Percentiles rank a stretch among this genome's conserved stretches.
Evolutionary conservation across 345 rosid genomes (phyloP).

Genomic region (Heritiera littoralis): DNA sequence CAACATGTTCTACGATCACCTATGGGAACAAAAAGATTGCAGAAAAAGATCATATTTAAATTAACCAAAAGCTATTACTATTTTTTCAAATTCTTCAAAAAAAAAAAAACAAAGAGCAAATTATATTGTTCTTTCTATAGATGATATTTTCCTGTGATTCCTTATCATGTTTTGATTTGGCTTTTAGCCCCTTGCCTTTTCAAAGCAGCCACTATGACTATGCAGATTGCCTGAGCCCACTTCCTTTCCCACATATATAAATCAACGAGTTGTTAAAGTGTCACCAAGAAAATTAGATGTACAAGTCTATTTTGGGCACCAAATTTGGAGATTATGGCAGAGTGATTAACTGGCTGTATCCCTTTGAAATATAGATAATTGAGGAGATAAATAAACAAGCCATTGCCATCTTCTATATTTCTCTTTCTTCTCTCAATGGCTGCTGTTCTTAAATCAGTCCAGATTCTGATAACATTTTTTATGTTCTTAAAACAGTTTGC

Average conservation of each 20-base stretch:
- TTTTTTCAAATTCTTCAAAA: not conserved
- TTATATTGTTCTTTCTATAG: not conserved
- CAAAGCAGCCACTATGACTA: not conserved
- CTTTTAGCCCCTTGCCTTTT: not conserved
- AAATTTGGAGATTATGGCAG: not conserved
- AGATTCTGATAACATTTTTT: conserved; percentile 20
- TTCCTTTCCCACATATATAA: not conserved
- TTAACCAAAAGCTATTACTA: not conserved
- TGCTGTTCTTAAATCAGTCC: not conserved
- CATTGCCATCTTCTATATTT: not conserved
- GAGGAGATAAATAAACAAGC: not conserved
- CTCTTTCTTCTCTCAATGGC: not conserved
- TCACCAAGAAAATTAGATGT: not conserved
- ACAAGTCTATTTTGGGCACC: not conserved
- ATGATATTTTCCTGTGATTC: not conserved
- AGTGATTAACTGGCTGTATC: not conserved
- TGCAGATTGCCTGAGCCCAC: not conserved
- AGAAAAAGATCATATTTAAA: not conserved
- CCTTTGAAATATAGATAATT: not conserved
- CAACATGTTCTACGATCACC: not conserved
- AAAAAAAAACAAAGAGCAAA: not conserved
- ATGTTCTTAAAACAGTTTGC: conserved; percentile 14
- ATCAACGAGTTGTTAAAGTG: not conserved
- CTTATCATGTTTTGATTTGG: not conserved
- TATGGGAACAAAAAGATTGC: not conserved